These are phyloP conservation scores for Mycosarcoma mackinlayi DNA, from an alignment of 1,284 basidiomycete species.

Conservation along the genomic window DNA sequence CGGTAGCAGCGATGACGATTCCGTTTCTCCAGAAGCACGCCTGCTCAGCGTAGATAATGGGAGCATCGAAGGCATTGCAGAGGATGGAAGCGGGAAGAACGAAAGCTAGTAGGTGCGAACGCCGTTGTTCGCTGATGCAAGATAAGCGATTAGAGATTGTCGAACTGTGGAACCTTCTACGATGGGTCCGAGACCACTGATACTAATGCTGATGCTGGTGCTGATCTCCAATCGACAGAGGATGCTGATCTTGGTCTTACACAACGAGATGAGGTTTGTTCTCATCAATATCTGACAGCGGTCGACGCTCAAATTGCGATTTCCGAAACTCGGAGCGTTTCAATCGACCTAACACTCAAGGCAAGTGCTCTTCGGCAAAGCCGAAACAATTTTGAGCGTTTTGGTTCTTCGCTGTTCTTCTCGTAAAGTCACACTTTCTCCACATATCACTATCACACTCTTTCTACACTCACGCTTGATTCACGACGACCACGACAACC, in stretches of 20 bases:
- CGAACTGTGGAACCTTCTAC: no score
- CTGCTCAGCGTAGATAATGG: not conserved
- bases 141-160: no score
- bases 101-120: not conserved
- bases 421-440: not conserved
- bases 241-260: no score
- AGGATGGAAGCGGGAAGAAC: not conserved
- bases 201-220: no score
- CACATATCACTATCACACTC: not conserved
- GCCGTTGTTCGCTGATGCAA: no score
- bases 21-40: constrained; percentile 21
- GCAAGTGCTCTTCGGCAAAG: constrained; percentile 17
- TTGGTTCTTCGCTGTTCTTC: constrained; percentile 6
- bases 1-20: constrained; percentile 37
- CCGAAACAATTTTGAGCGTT: constrained; percentile 17
- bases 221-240: no score
- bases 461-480: no score
- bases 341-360: not conserved
- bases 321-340: no score
- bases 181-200: no score
- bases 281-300: no score
- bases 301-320: no score
- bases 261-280: no score
- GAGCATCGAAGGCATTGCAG: constrained; percentile 11
- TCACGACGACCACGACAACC: not conserved